Evolutionary conservation across 805 yeast genomes (phyloP).

Genomic region (Candida dajiaensis): DNA sequence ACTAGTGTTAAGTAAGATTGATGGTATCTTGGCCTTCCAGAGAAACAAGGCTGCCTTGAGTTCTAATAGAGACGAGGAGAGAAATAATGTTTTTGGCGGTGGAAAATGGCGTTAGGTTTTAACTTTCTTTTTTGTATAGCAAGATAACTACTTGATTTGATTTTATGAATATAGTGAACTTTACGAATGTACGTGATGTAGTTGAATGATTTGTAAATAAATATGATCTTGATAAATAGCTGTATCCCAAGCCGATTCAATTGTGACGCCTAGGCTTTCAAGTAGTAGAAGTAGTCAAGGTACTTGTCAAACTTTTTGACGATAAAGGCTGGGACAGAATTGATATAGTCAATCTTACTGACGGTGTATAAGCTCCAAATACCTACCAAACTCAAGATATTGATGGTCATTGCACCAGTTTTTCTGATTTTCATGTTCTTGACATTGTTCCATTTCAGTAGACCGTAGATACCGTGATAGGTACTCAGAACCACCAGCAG

Average conservation of each 20-base stretch:
- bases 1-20: conserved; percentile 78
- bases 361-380: conserved; percentile 28
- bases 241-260: not conserved
- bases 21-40: conserved; percentile 39
- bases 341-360: conserved; percentile 3
- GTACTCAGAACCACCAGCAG: conserved; percentile 32
- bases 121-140: not conserved
- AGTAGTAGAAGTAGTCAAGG: conserved; percentile 6
- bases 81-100: not conserved
- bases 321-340: conserved; percentile 11
- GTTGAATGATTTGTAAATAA: not conserved
- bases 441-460: conserved; percentile 38
- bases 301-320: conserved; percentile 15
- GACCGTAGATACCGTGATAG: conserved; percentile 54
- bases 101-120: conserved; percentile 6
- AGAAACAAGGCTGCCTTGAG: conserved; percentile 16
- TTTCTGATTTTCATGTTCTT: conserved; percentile 36
- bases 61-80: not conserved
- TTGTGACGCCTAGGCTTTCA: not conserved
- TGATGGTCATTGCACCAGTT: conserved; percentile 38
- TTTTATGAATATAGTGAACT: not conserved
- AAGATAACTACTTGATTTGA: not conserved
- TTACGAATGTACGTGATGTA: not conserved
- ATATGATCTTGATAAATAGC: not conserved
- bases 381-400: conserved; percentile 31